Conservation (phyloP, 2,329 filamentous ascomycete species). For the Ophiostoma himal-ulmi region DNA sequence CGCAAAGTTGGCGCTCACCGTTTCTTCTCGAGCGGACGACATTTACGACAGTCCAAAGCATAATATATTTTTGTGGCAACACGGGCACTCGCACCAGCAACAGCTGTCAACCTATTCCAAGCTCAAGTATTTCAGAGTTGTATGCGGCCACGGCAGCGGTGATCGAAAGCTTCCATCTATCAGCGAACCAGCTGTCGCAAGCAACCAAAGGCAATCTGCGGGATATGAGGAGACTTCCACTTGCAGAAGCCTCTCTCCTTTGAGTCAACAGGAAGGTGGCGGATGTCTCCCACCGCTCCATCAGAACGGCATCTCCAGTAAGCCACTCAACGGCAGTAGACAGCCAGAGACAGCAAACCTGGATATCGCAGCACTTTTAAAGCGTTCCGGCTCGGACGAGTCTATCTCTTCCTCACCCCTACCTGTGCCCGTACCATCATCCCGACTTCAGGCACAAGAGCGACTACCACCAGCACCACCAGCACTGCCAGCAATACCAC, state of each 20-base stretch:
- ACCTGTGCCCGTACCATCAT: not conserved
- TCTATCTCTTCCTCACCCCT: conserved; percentile 46
- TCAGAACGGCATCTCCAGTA: not conserved
- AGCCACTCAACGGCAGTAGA: conserved; percentile 33
- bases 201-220: not conserved
- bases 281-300: conserved; percentile 17
- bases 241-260: not conserved
- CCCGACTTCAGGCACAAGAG: not conserved
- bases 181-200: not conserved
- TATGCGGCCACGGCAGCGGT: not conserved
- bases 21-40: conserved; percentile 20
- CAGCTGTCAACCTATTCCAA: not conserved
- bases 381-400: conserved; percentile 68
- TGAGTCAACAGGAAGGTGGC: conserved; percentile 10
- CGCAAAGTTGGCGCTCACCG: conserved; percentile 26
- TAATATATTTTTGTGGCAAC: too few relatives aligned
- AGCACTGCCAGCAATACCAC: not conserved
- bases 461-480: not conserved
- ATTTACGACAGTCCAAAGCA: conserved; percentile 17
- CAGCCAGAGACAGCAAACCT: conserved; percentile 60
- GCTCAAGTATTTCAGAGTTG: not conserved
- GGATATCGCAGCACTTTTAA: conserved; percentile 91
- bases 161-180: not conserved
- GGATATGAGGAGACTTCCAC: not conserved
- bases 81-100: not conserved